A percentile compares a stretch with the other conserved stretches of the same genome.
Evolutionary conservation across 2,329 filamentous ascomycete genomes (phyloP).

Genomic region (Paraphoma chrysanthemicola): DNA sequence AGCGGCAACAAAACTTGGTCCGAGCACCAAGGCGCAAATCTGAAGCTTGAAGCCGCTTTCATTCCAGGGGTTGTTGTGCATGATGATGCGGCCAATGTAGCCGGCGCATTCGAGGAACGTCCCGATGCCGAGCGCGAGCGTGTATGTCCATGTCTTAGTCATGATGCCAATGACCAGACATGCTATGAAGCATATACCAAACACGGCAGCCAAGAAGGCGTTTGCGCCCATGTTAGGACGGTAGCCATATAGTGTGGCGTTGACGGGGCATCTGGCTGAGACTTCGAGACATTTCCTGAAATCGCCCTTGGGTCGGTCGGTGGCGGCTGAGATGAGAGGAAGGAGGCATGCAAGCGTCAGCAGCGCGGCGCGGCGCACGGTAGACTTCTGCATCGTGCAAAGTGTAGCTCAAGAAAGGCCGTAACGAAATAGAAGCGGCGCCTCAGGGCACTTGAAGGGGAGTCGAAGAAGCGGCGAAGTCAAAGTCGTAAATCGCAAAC

Average conservation of each 20-base stretch:
- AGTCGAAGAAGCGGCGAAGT: not conserved
- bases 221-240: constrained; percentile 48
- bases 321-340: constrained; percentile 18
- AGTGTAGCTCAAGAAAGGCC: constrained; percentile 1
- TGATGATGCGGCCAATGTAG: constrained; percentile 52
- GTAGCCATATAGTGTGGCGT: constrained; percentile 50
- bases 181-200: constrained; percentile 23
- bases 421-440: not conserved
- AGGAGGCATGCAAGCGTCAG: constrained; percentile 14
- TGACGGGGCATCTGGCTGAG: constrained; percentile 37
- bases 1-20: constrained; percentile 54
- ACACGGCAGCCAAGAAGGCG: constrained; percentile 44
- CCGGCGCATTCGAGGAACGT: constrained; percentile 52
- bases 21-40: constrained; percentile 53
- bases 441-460: not conserved
- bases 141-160: constrained; percentile 51
- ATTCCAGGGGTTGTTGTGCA: constrained; percentile 52
- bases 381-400: constrained; percentile 11
- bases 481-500: not conserved
- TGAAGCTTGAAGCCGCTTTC: constrained; percentile 52
- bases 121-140: constrained; percentile 48
- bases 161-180: constrained; percentile 32
- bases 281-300: constrained; percentile 33
- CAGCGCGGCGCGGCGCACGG: constrained; percentile 11
- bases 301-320: constrained; percentile 26